Evolutionary conservation across 1,139 yeast species (phyloP).

Genomic region (Hyphopichia fennica): DNA sequence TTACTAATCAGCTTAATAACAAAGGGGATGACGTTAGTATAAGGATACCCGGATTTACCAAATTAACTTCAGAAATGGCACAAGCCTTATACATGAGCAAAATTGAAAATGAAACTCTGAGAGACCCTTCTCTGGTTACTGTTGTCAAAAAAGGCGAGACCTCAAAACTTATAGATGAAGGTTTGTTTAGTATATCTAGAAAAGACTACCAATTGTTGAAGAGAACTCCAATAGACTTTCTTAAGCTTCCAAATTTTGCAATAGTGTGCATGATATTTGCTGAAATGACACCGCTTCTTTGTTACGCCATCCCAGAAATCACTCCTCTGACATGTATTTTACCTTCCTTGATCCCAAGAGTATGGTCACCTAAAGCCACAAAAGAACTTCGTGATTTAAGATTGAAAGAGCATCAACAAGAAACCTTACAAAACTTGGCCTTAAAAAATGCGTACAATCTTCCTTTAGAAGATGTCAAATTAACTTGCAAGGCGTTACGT

Average conservation of each 20-base stretch:
- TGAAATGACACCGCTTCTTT: constrained; percentile 63
- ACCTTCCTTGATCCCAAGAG: constrained; percentile 47
- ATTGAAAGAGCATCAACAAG: constrained; percentile 7
- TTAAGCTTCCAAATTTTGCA: constrained; percentile 65
- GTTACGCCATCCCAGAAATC: constrained; percentile 58
- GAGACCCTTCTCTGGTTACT: constrained; percentile 16
- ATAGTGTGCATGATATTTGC: constrained; percentile 55
- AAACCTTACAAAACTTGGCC: constrained; percentile 21
- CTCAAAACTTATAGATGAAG: constrained; percentile 8
- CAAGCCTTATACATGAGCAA: constrained; percentile 32
- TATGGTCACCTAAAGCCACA: constrained; percentile 23
- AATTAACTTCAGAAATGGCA: constrained; percentile 35
- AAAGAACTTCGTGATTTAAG: constrained; percentile 9
- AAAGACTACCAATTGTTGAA: constrained; percentile 52
- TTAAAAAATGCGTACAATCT: constrained; percentile 46
- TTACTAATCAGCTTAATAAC: constrained; percentile 24
- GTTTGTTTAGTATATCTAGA: constrained; percentile 46
- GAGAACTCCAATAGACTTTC: constrained; percentile 58
- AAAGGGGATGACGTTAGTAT: constrained; percentile 26
- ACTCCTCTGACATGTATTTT: constrained; percentile 71
- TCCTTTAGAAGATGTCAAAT: constrained; percentile 32
- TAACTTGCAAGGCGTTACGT: constrained; percentile 34
- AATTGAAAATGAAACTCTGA: constrained; percentile 22
- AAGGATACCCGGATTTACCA: constrained; percentile 24
- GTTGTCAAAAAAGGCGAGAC: constrained; percentile 16